A percentile compares a stretch with the other conserved stretches of the same genome.
These are phyloP conservation scores for Clitopilus hobsonii DNA, from an alignment of 768 basidiomycete genomes.

Conservation along the genomic window DNA sequence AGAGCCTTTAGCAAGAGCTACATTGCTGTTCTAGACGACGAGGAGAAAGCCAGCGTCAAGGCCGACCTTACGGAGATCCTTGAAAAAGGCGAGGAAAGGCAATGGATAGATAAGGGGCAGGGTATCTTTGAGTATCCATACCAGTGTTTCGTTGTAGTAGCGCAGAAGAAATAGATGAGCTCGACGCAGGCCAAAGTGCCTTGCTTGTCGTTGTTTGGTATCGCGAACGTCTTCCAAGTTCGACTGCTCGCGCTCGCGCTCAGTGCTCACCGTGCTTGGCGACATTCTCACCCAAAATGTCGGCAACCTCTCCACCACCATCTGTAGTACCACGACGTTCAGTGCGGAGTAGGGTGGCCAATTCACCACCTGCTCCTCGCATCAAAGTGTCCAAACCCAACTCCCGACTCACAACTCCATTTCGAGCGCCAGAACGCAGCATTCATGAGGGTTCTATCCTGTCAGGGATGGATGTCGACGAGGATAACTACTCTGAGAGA, in stretches of 20 bases:
- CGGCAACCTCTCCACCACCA: neutral
- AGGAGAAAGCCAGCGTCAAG: constrained; percentile 51
- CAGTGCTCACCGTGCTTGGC: neutral
- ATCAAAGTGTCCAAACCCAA: neutral
- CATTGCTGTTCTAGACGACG: constrained; percentile 56
- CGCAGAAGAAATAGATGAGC: constrained; percentile 22
- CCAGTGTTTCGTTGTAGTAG: constrained; percentile 56
- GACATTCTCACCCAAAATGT: neutral
- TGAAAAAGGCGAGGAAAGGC: constrained; percentile 51
- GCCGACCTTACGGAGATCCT: constrained; percentile 52
- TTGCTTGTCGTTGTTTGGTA: neutral
- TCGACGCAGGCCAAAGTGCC: neutral
- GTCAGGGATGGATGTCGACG: constrained; percentile 69
- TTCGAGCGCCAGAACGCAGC: constrained; percentile 49
- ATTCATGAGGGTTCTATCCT: constrained; percentile 39
- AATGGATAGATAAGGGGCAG: constrained; percentile 70
- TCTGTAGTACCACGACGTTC: neutral
- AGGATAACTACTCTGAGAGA: constrained; percentile 32
- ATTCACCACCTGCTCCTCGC: neutral
- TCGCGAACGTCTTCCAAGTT: neutral
- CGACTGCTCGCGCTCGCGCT: neutral
- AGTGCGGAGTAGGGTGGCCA: neutral
- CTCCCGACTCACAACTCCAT: constrained; percentile 52
- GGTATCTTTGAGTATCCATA: constrained; percentile 83
- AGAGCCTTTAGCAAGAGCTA: constrained; percentile 85